Conservation (phyloP, 441 rosid genomes). For the Metrosideros polymorpha region DNA sequence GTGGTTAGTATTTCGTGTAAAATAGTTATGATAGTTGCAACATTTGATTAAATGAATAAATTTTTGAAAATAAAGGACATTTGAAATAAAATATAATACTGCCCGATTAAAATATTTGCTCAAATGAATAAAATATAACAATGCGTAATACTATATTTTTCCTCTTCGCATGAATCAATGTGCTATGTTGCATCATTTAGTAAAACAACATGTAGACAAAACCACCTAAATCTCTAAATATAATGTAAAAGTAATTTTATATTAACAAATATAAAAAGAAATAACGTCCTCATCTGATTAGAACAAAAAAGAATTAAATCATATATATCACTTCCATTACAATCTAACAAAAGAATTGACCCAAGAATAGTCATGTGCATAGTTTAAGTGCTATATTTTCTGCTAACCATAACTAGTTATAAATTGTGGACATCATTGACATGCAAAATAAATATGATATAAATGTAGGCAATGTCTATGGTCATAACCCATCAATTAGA, state of each 20-base stretch:
- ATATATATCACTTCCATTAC: too few species aligned
- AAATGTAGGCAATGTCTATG: neutral
- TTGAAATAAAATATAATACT: too few species aligned
- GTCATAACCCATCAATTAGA: fast-evolving
- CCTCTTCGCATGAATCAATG: neutral
- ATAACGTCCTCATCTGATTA: too few species aligned
- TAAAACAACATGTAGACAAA: too few species aligned
- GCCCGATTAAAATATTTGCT: neutral
- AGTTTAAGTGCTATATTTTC: neutral
- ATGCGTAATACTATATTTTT: too few species aligned
- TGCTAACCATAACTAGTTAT: neutral
- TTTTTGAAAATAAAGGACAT: too few species aligned
- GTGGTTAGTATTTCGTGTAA: neutral
- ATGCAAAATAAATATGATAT: neutral
- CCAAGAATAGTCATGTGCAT: fast-evolving
- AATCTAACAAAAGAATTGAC: too few species aligned
- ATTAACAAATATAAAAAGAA: too few species aligned
- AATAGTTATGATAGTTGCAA: too few species aligned
- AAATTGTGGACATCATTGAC: neutral
- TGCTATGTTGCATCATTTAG: neutral
- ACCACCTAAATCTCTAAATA: too few species aligned
- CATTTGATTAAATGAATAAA: neutral
- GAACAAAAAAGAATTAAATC: too few species aligned
- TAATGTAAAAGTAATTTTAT: too few species aligned
- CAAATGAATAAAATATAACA: neutral